A percentile compares a stretch with the other conserved stretches of the same genome.
These are phyloP conservation scores for Allantophomopsis cytisporea DNA, from an alignment of 2,329 filamentous ascomycete species.

Conservation along the genomic window DNA sequence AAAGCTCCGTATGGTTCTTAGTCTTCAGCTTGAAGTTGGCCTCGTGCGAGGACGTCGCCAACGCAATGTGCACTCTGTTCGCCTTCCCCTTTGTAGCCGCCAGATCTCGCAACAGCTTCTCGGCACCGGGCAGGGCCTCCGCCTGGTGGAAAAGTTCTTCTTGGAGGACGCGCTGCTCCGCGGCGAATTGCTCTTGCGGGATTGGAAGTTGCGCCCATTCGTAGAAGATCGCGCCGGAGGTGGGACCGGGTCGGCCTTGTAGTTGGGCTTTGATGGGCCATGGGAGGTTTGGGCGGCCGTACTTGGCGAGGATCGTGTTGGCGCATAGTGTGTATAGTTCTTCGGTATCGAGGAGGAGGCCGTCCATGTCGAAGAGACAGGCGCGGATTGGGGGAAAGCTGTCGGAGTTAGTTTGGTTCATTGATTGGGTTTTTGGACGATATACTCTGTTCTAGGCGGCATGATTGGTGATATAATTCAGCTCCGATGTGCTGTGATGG, in stretches of 20 bases:
- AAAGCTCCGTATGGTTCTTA: slow-evolving; percentile 39
- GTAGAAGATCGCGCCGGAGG: slow-evolving; percentile 48
- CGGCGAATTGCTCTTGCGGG: slow-evolving; percentile 49
- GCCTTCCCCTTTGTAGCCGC: slow-evolving; percentile 10
- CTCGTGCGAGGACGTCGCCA: slow-evolving; percentile 57
- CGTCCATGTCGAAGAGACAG: slow-evolving; percentile 98
- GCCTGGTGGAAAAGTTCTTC: slow-evolving; percentile 56
- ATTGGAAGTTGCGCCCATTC: slow-evolving; percentile 83
- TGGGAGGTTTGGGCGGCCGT: slow-evolving; percentile 62
- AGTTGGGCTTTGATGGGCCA: slow-evolving; percentile 92
- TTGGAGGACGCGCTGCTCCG: slow-evolving; percentile 50
- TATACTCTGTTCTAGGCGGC: slow-evolving; percentile 9
- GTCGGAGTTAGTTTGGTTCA: slow-evolving; percentile 1
- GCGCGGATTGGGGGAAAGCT: slow-evolving; percentile 73
- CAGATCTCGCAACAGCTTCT: slow-evolving; percentile 50
- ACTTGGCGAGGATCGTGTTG: slow-evolving; percentile 67
- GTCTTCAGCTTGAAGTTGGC: slow-evolving; percentile 23
- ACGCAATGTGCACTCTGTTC: slow-evolving; percentile 52
- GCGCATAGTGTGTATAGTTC: slow-evolving; percentile 75
- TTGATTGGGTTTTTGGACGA: not conserved
- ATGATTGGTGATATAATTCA: too few relatives aligned
- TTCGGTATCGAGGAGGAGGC: slow-evolving; percentile 86
- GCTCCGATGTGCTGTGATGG: slow-evolving; percentile 3
- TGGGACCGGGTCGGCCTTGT: slow-evolving; percentile 15
- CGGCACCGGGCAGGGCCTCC: slow-evolving; percentile 69